Evolutionary conservation across 371 early-diverging fungal genomes (phyloP).

Genomic region (Mucor racemosus): DNA sequence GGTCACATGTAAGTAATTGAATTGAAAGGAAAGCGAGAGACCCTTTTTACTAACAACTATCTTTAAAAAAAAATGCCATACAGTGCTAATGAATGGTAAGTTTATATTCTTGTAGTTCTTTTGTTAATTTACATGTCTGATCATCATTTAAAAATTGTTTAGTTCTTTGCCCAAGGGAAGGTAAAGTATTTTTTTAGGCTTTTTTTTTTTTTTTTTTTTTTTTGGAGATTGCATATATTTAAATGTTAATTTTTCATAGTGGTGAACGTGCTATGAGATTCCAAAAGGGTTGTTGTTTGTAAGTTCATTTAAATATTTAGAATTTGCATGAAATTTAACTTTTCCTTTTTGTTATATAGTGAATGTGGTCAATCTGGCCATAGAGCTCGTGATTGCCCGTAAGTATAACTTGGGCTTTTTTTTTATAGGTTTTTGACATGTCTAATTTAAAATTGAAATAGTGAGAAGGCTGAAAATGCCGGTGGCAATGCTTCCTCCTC

Average conservation of each 20-base stretch:
- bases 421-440: neutral
- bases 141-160: neutral
- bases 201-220: neutral
- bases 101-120: neutral
- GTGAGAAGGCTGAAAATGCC: slow-evolving; percentile 10
- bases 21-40: neutral
- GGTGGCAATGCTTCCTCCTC: slow-evolving; percentile 15
- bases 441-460: neutral
- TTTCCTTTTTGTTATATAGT: slow-evolving; percentile 16
- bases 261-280: slow-evolving; percentile 52
- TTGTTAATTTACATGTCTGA: neutral
- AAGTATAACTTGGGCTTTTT: slow-evolving; percentile 20
- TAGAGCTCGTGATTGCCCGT: slow-evolving; percentile 46
- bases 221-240: no score
- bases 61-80: neutral
- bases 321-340: neutral
- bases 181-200: slow-evolving; percentile 14
- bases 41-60: neutral
- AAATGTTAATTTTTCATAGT: slow-evolving; percentile 12
- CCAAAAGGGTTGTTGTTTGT: slow-evolving; percentile 50
- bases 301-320: slow-evolving; percentile 17
- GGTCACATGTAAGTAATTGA: slow-evolving; percentile 45
- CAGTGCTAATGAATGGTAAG: slow-evolving; percentile 51
- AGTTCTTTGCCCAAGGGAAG: slow-evolving; percentile 49
- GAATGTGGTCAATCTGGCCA: slow-evolving; percentile 50